Evolutionary conservation across 2,329 filamentous ascomycete genomes (phyloP), one percentile per base, ranked within the genome.

Genomic region (Xylaria sp.): DNA sequence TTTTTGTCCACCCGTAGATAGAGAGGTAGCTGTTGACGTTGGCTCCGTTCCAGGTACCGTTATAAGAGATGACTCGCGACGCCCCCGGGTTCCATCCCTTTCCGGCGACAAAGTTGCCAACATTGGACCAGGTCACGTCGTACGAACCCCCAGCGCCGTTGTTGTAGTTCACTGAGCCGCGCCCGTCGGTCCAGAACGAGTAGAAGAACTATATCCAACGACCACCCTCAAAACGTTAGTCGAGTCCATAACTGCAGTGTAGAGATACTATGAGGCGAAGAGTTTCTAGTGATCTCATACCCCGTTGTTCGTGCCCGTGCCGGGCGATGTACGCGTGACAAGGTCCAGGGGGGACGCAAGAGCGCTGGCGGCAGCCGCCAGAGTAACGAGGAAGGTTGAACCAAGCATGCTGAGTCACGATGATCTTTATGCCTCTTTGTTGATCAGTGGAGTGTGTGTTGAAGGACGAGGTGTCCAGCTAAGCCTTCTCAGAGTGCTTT

Each of bases 121-220:
- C 76, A 70, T 80, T 81, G 47, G 72, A 73, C 84, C 84, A 87
- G 6, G 61, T 75, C 23, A 84, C 77, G 64, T 77, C 80, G 78
- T 85, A 87, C 61, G 76, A 74, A 23, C 86, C 85, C 19, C 72
- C 81, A 1, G 76, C 71, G 14, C 79, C 81, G 75, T 87, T 87
- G 73, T 82, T 85, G 78, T 87, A 88, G 52, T 76, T 82, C 15
- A 84, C 82, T 47, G 76, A 71, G 23, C 78, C 80, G n/a, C 74
- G 78, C n/a, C 82, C 82, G 64, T 88, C 85, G 45, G 74, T 85
- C 84, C 84, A 89, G 78, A 81, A 87, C 14, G 83, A 86, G 76
- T 85, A 88, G 79, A 83, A 88, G 78, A 82, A 88, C 65, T 64
- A 51, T 64, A 51, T 21, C 9, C 31, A 38, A 31, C 5, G 5